Evolutionary conservation across 306 rosid species (phyloP), one percentile per base, ranked within the genome.

Genomic region (Trifolium dubium): DNA sequence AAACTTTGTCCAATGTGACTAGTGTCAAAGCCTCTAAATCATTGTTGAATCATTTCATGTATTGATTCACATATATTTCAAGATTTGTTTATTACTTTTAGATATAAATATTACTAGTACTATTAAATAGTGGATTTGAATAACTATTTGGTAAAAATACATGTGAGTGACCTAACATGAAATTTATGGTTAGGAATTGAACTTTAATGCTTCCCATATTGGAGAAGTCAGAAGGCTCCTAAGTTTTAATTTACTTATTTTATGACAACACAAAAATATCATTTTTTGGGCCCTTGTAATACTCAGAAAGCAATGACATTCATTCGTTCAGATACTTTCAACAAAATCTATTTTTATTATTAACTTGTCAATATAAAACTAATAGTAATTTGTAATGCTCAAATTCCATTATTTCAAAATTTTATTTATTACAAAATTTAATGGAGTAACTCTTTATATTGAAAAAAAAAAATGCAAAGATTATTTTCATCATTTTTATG

Each of bases 151-250:
- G 60, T 44, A 8, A 63, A 41, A 65, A 3, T 28, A 11, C 70
- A 35, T 64, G 81, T 81, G 77, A 69, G 63, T 35, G 28, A 62
- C 44, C 34, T 29, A 37, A n/a, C 80, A 60, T 67, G 8, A 2
- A 68, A 61, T 35, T 62, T 62, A 61, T 40, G 23, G 56, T 51
- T 69, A 41, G 29, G 9, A 32, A 43, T 41, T 66, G 55, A 12
- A 11, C 53, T 66, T 66, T 43, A 69, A 14, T 64, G 12, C 56
- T 66, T 69, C 46, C 72, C 63, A 54, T 64, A 69, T 55, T 23
- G 28, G 73, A 53, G 68, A 61, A 77, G 75, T 71, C 81, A 28
- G 15, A 15, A 37, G 58, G 43, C 18, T 29, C 13, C 58, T 56
- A 18, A 5, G n/a, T 43, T 40, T 4, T 55, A 28, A 51, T 31